Base-by-base conservation (phyloP, 495 filamentous ascomycete species). In the Penicillium crystallinum region DNA sequence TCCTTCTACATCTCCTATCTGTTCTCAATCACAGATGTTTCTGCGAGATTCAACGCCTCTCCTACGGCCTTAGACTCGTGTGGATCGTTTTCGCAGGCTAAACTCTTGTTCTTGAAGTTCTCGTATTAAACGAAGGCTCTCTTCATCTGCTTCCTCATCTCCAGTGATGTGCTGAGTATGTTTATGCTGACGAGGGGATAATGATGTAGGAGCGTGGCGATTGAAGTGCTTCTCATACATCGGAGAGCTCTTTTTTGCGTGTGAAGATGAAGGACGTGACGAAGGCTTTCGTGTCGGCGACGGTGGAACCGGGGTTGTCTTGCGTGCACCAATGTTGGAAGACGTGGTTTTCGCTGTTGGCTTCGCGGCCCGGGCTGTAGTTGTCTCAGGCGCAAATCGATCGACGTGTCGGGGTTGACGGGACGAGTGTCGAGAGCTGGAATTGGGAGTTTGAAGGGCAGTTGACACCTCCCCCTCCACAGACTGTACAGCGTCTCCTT, bases 61-160 rank as follows among this genome's bases (percentile, higher is more conserved):
- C 6, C 15, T n/a, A 14, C 12, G 17, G 19, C 25, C 12, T 36
- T 25, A 50, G 39, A 50, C 48, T 14, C 48, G 38, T 14, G 48
- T 50, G 1, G 48, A 50, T 54, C 79, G 71, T 58, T 77, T 74
- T 47, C 82, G 69, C 52, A 86, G 63, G 8, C 81, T 78, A 53
- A 79, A 78, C 41, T 83, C 81, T 52, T 81, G 73, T 56, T 80
- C 79, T 60, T 81, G 79, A 38, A 86, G 55, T 63, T 79, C 72
- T 52, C 76, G 74, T 49, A 82, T 83, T 21, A 85, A 55, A 35
- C 71, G 76, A 50, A 82, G 49, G 56, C 78, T 82, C 57, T 77
- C 74, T 19, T 73, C 70, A 60, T 82, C 79, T 31, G 75, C 68
- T 25, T 71, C 70, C 14, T 58, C 64, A 45, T 73, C 70, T 4